Evolutionary conservation across 331 rosid genomes (phyloP).

Genomic region (Saraca asoca): DNA sequence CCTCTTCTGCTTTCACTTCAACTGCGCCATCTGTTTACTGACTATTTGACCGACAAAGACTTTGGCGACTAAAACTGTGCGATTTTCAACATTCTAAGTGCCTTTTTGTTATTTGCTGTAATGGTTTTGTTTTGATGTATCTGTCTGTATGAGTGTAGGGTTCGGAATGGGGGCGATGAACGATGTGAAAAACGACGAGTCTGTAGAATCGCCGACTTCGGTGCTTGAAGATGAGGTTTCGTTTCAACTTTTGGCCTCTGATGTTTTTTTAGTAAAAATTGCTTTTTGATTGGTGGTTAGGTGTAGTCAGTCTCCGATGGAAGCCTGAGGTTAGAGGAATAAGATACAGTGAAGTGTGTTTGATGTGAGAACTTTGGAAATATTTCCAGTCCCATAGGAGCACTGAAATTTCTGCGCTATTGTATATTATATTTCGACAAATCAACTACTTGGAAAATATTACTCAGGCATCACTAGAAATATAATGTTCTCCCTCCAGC

Average conservation of each 20-base stretch:
- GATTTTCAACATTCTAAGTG: background rate
- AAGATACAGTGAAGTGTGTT: background rate
- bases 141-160: slow-evolving; percentile 38
- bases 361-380: background rate
- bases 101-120: background rate
- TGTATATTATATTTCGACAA: too few species aligned
- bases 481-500: background rate
- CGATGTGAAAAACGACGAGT: slow-evolving; percentile 40
- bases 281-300: too few species aligned
- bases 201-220: slow-evolving; percentile 78
- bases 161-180: slow-evolving; percentile 56
- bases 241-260: background rate
- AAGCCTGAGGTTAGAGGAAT: background rate
- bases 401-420: too few species aligned
- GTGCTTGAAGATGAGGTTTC: slow-evolving; percentile 81
- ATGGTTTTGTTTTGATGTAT: background rate
- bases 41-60: slow-evolving; percentile 7
- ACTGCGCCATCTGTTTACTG: slow-evolving; percentile 8
- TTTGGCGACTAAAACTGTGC: background rate
- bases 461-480: too few species aligned
- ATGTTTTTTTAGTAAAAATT: background rate
- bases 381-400: too few species aligned
- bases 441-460: too few species aligned
- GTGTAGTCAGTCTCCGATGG: background rate
- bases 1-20: background rate